A percentile compares a stretch with the other conserved stretches of the same genome.
Conservation (phyloP, 179 eudicot species). For the Camellia oleifera region DNA sequence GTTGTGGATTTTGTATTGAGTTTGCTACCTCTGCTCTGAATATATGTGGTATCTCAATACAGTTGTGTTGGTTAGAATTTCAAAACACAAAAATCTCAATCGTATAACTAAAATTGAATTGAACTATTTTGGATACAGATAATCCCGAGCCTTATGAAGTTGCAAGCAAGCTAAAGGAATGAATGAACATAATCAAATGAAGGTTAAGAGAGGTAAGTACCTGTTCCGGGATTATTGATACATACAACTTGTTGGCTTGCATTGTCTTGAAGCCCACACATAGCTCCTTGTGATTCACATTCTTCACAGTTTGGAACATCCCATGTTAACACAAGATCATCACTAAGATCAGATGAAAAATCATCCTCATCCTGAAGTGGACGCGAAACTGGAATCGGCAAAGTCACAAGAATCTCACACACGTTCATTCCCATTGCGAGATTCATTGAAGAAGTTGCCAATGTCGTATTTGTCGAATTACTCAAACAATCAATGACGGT, state of each 20-base stretch:
- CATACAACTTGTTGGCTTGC: constrained; percentile 29
- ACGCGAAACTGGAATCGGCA: constrained; percentile 33
- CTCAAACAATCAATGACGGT: constrained; percentile 47
- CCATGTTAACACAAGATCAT: constrained; percentile 55
- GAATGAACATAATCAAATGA: neutral
- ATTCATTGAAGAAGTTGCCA: constrained; percentile 35
- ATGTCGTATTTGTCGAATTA: constrained; percentile 39
- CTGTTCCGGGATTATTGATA: constrained; percentile 18
- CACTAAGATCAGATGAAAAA: constrained; percentile 23
- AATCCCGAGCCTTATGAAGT: neutral
- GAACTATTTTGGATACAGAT: no score
- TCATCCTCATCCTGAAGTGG: constrained; percentile 14
- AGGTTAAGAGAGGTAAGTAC: constrained; percentile 22
- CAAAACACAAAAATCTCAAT: no score
- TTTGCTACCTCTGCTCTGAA: no score
- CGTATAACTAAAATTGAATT: no score
- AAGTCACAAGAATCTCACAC: constrained; percentile 19
- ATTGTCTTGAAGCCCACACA: constrained; percentile 35
- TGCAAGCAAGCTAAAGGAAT: neutral
- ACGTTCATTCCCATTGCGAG: constrained; percentile 22
- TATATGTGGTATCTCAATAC: no score
- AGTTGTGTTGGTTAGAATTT: no score
- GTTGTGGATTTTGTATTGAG: no score
- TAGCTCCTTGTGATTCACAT: constrained; percentile 41
- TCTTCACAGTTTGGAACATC: constrained; percentile 42